A percentile compares a stretch with the other conserved stretches of the same genome.
Conservation (phyloP, 768 basidiomycete genomes). For the Panus rudis region DNA sequence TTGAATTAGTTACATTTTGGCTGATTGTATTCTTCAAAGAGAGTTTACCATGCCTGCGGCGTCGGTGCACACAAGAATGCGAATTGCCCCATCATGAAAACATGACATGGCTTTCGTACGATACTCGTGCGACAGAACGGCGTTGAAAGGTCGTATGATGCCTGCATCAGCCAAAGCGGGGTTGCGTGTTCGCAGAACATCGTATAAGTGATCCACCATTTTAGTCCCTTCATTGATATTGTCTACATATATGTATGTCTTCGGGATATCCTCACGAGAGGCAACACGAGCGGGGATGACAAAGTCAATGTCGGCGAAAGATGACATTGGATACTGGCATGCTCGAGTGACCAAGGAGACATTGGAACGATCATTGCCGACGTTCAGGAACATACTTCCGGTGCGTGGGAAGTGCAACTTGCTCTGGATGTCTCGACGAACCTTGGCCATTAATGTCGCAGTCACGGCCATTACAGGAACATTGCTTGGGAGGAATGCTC, state of each 20-base stretch:
- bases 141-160: slow-evolving; percentile 16
- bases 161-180: neutral
- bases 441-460: slow-evolving; percentile 14
- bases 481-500: slow-evolving; percentile 17
- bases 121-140: slow-evolving; percentile 11
- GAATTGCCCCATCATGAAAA: slow-evolving; percentile 17
- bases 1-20: neutral
- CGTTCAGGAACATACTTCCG: slow-evolving; percentile 9
- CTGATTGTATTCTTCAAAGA: no score
- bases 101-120: slow-evolving; percentile 10
- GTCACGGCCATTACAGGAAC: slow-evolving; percentile 17
- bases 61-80: slow-evolving; percentile 20
- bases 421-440: slow-evolving; percentile 11
- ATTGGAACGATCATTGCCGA: slow-evolving; percentile 20
- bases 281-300: slow-evolving; percentile 8
- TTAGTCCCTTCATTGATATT: slow-evolving; percentile 13
- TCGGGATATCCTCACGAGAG: slow-evolving; percentile 11
- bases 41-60: slow-evolving; percentile 16
- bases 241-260: slow-evolving; percentile 21
- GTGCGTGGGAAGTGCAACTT: slow-evolving; percentile 11
- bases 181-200: neutral
- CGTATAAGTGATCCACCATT: slow-evolving; percentile 14
- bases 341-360: slow-evolving; percentile 21
- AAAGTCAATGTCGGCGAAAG: slow-evolving; percentile 21
- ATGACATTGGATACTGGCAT: slow-evolving; percentile 15